Evolutionary conservation across 345 rosid genomes (phyloP).

Genomic region (Aurinia saxatilis): DNA sequence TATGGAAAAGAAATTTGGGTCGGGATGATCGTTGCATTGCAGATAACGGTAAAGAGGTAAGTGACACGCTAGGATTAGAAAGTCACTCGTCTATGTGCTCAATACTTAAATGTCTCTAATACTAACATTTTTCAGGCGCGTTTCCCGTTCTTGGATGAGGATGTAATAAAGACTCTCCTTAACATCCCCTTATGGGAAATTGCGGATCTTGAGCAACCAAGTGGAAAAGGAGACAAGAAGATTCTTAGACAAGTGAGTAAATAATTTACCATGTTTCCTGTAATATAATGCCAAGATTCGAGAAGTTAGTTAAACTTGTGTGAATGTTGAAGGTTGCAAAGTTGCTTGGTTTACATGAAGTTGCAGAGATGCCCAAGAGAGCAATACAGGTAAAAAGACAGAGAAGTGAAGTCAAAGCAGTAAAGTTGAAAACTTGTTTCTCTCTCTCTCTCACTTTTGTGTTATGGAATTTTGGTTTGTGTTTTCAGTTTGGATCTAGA

Average conservation of each 20-base stretch:
- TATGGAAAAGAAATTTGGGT: conserved; percentile 95
- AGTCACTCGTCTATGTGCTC: not conserved
- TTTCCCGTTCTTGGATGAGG: conserved; percentile 96
- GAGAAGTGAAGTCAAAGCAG: not conserved
- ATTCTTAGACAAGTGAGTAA: conserved; percentile 74
- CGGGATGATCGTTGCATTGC: conserved; percentile 91
- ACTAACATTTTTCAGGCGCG: conserved; percentile 49
- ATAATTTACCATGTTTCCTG: not conserved
- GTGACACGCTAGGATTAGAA: not conserved
- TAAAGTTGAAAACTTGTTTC: conserved; percentile 5
- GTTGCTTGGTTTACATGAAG: conserved; percentile 72
- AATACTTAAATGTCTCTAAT: not conserved
- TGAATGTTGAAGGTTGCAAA: conserved; percentile 56
- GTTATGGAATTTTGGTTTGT: not conserved
- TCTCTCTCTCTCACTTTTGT: not conserved
- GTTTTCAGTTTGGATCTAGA: conserved; percentile 78
- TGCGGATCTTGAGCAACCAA: conserved; percentile 76
- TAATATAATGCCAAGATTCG: not conserved
- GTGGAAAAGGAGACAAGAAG: conserved; percentile 95
- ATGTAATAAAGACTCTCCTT: conserved; percentile 71
- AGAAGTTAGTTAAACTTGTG: not conserved
- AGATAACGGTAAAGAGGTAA: conserved; percentile 91
- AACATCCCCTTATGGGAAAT: conserved; percentile 83
- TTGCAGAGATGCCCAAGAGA: conserved; percentile 72
- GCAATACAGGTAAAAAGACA: conserved; percentile 71